These are phyloP conservation scores for Maudiozyma saulgeensis DNA, from an alignment of 805 yeast genomes.

Conservation along the genomic window DNA sequence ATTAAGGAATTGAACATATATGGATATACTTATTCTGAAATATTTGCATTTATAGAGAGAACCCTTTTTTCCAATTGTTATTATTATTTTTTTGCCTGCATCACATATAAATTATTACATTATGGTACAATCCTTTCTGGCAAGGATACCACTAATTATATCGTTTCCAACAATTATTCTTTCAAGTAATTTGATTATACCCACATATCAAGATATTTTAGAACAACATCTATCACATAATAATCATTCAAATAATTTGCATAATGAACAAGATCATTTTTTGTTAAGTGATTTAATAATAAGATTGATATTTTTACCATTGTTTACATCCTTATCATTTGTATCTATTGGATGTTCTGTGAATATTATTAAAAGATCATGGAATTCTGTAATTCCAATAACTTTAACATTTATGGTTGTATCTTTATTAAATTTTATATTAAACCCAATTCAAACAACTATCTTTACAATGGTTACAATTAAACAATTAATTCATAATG, in stretches of 20 bases:
- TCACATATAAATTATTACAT: not conserved
- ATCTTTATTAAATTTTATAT: constrained; percentile 4
- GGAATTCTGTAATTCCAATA: constrained; percentile 2
- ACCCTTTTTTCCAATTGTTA: not conserved
- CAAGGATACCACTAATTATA: constrained; percentile 24
- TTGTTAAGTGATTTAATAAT: not conserved
- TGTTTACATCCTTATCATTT: constrained; percentile 15
- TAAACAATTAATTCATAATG: constrained; percentile 3
- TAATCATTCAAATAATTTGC: not conserved
- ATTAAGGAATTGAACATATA: too few relatives aligned
- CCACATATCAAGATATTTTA: constrained; percentile 6
- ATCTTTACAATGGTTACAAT: constrained; percentile 11
- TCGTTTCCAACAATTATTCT: constrained; percentile 27
- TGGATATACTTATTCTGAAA: too few relatives aligned
- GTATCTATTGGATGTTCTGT: constrained; percentile 8
- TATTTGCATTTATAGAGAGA: not conserved
- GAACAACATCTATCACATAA: not conserved
- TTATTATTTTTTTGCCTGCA: not conserved
- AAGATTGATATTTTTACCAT: constrained; percentile 13
- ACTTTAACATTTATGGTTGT: constrained; percentile 1
- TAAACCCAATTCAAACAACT: constrained; percentile 12
- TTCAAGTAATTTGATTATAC: constrained; percentile 21
- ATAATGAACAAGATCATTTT: not conserved
- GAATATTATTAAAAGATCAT: not conserved
- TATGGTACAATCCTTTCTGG: constrained; percentile 10